phyloP scores from a whole-genome alignment of 176 grass and related monocot species.

The Avena eriantha region DNA sequence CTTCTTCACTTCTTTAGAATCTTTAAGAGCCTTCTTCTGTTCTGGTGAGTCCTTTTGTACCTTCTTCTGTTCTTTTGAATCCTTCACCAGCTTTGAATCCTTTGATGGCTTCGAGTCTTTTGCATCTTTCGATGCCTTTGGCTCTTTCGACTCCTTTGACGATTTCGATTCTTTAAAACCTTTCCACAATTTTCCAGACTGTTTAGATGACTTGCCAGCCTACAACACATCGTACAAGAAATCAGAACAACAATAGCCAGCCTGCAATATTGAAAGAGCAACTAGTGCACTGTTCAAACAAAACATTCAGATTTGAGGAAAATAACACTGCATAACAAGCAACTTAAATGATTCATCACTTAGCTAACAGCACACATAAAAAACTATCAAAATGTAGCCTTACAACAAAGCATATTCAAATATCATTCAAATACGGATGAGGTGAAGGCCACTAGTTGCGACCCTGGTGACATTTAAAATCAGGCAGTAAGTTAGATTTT shows the following conservation, averaged over 20 bases:
- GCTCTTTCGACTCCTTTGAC: conserved; percentile 44
- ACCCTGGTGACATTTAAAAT: not conserved
- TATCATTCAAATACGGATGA: not conserved
- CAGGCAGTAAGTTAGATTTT: not conserved
- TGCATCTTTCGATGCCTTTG: conserved; percentile 44
- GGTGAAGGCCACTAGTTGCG: not conserved
- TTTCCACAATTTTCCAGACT: conserved; percentile 43
- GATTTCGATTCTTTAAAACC: conserved; percentile 42
- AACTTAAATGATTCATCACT: not conserved
- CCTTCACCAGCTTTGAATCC: conserved; percentile 35
- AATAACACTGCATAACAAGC: not conserved
- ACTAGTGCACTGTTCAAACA: not conserved
- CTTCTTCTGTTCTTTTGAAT: conserved; percentile 19
- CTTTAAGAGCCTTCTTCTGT: conserved; percentile 30
- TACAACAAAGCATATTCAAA: conserved; percentile 10
- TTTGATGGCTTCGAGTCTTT: conserved; percentile 40
- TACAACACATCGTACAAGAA: conserved; percentile 18
- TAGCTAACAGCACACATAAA: not conserved
- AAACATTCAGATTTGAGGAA: conserved; percentile 17
- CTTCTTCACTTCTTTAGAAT: conserved; percentile 33
- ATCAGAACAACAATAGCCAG: not conserved
- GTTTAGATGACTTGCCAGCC: conserved; percentile 53
- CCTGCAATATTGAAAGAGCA: not conserved
- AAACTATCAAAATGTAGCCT: not conserved
- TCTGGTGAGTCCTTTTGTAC: conserved; percentile 29